Evolutionary conservation across 495 filamentous ascomycete species (phyloP), one percentile per base, ranked within the genome.

Genomic region (Stereocaulon alpinum): DNA sequence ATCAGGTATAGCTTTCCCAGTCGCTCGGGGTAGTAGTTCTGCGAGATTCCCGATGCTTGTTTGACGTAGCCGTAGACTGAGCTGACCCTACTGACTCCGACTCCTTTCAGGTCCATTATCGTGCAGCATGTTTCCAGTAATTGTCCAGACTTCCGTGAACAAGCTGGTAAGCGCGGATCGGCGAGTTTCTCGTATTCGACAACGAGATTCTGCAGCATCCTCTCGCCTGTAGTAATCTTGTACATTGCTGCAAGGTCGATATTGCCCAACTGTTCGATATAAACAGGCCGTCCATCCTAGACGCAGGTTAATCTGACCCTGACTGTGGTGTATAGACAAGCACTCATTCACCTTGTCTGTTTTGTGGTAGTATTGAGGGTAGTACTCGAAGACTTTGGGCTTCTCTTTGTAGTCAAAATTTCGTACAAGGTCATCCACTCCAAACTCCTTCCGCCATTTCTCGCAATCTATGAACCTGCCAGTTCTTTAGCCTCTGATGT

Each of bases 351-450:
- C 91, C 80, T 94, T 95, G 75, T 98, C 93, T 6, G 89, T 98
- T 77, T 95, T 96, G 81, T 98, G 93, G 72, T 98, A 98, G 78
- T 93, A 98, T 77, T 98, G 93, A 4, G 91, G 90, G 72, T 98
- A 98, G 78, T 86, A 96, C 70, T 92, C 74, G 76, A 91, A 93
- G 48, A 98, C 81, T 68, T 90, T 67, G 51, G 80, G 73, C 80
- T 95, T 95, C 80, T 96, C 94, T 29, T 74, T 78, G 72, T 96
- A 96, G 42, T 91, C 83, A 77, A 95, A 98, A 55, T 75, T 86
- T 48, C 78, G 78, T 56, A 88, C 80, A 18, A 92, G 81, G 43
- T 94, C 79, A 72, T 96, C 90, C n/a, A 95, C 89, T 54, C 84
- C 82, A 68, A 85, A 91, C 43, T 91, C 82, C 72, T 86, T 82